Percentiles rank a stretch among this genome's conserved stretches.
Evolutionary conservation across 2,329 filamentous ascomycete species (phyloP).

Genomic region (Fusarium redolens): DNA sequence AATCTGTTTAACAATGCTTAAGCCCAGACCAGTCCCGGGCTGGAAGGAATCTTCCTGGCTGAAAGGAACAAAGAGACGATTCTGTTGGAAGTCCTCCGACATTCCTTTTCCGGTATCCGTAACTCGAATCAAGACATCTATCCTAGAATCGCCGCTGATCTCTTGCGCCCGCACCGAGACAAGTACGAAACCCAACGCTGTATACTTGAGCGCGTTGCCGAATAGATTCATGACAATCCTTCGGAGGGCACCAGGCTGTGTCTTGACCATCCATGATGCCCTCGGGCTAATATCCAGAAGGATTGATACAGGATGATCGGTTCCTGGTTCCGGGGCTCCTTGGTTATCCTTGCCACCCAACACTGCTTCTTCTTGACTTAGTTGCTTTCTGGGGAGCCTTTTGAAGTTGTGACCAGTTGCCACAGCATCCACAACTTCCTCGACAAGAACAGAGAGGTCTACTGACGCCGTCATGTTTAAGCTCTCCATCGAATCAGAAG

Average conservation of each 20-base stretch:
- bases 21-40: conserved; percentile 69
- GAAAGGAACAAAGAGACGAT: conserved; percentile 71
- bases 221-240: conserved; percentile 72
- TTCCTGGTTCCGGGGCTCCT: conserved; percentile 19
- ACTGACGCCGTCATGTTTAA: conserved; percentile 48
- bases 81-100: conserved; percentile 68
- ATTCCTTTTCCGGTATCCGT: conserved; percentile 74
- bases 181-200: conserved; percentile 61
- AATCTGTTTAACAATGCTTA: conserved; percentile 72
- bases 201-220: conserved; percentile 73
- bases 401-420: conserved; percentile 54
- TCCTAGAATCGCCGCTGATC: conserved; percentile 30
- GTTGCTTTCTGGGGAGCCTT: conserved; percentile 15
- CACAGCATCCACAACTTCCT: conserved; percentile 55
- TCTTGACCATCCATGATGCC: conserved; percentile 62
- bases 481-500: conserved; percentile 48
- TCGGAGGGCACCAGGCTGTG: conserved; percentile 62
- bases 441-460: conserved; percentile 49
- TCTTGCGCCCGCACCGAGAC: conserved; percentile 50
- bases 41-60: conserved; percentile 71
- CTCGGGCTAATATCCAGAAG: conserved; percentile 61
- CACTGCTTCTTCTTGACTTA: conserved; percentile 3
- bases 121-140: conserved; percentile 58
- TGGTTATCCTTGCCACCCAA: conserved; percentile 1
- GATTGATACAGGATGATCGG: conserved; percentile 55